Percentiles rank a stretch among this genome's conserved stretches.
Evolutionary conservation across 1,139 yeast genomes (phyloP).

Genomic region (Blastobotrys illinoisensis): DNA sequence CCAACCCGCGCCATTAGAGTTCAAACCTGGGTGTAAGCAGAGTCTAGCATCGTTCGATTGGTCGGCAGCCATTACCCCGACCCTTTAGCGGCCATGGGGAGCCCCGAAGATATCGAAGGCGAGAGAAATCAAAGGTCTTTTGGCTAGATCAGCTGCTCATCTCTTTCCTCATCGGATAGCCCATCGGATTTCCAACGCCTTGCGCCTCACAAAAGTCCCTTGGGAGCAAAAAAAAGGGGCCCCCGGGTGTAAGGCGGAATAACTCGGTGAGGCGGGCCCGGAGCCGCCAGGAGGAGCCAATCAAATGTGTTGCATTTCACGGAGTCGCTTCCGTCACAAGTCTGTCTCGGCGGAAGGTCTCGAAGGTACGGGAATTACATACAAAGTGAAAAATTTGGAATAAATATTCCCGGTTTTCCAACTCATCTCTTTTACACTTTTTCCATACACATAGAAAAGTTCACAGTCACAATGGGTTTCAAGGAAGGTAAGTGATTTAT

Average conservation of each 20-base stretch:
- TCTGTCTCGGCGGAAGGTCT: neutral
- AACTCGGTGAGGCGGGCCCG: neutral
- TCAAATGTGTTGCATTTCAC: neutral
- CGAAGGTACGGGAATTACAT: neutral
- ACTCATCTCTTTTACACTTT: neutral
- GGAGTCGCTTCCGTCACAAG: neutral
- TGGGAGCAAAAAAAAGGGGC: neutral
- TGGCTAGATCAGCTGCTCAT: neutral
- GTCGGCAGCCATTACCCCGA: neutral
- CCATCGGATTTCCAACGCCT: neutral
- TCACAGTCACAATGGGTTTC: slow-evolving; percentile 9
- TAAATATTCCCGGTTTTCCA: neutral
- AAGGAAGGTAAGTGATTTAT: slow-evolving; percentile 8
- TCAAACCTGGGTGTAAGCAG: neutral
- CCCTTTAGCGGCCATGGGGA: neutral
- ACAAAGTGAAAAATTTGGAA: neutral
- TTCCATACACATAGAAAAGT: neutral
- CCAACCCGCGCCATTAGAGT: neutral
- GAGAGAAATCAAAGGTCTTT: neutral
- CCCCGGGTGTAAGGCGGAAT: neutral
- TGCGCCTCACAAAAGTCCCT: neutral
- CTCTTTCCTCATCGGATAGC: neutral
- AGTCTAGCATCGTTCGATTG: neutral
- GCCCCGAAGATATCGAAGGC: neutral
- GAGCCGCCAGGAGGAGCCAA: neutral